Base-by-base conservation (phyloP, 345 rosid species). In the Eutrema yunnanense region DNA sequence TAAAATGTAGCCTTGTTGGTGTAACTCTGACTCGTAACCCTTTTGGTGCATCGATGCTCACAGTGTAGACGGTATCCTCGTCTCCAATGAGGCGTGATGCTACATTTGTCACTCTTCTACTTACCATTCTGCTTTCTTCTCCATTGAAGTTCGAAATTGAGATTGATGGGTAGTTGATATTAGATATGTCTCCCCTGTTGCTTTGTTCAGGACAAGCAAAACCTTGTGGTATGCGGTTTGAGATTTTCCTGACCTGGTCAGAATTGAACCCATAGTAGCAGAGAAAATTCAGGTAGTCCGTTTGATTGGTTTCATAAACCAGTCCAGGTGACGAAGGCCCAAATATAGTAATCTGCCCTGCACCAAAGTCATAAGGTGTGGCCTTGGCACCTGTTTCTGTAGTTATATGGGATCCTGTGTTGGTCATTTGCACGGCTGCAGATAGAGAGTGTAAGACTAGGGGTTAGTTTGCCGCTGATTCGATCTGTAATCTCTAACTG, bases 141-240 rank as follows among this genome's bases (percentile, higher is more conserved):
- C 60, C 79, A 2, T 64, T 40, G 74, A 87, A 77, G 47, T 71
- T 74, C 2, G 82, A 80, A 43, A 88, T 54, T 3, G 87, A 79
- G 48, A 93, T 87, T 22, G 94, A 88, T 56, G 93, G 96, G 74
- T 87, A 88, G 87, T 86, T 90, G 81, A 87, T 81, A 42, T 83
- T 81, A 30, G 88, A 82, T 57, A 86, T 81, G 12, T 80, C 74
- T 65, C 63, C 85, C 0, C 33, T 32, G 70, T 13, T 81, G 6
- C 85, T 83, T 7, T 81, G 76, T 43, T 77, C 54, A 12, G 84
- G 83, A 59, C 91, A 92, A 42, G 77, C 51, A 51, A 86, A 88
- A 9, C 67, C 81, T 0, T 76, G 70, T 0, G 90, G 85, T 16
- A 73, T 33, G 27, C 34, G 46, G 34, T 65, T 75, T n/a, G 86